Evolutionary conservation across 495 filamentous ascomycete genomes (phyloP).

Genomic region (Daldinia loculata): DNA sequence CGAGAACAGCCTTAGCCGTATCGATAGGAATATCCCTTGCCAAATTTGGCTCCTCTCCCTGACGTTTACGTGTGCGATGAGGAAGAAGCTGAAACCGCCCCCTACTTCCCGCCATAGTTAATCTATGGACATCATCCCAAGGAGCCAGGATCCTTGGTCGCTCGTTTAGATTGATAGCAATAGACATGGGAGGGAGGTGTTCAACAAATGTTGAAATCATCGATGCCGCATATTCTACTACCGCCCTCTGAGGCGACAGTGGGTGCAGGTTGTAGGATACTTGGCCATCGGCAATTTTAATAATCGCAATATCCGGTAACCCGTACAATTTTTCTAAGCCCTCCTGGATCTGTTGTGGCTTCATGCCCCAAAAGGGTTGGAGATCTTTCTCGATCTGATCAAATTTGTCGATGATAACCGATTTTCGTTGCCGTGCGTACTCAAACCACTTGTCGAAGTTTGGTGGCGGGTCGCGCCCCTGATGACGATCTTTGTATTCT

Average conservation of each 20-base stretch:
- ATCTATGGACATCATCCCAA: slow-evolving; percentile 57
- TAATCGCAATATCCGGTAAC: slow-evolving; percentile 41
- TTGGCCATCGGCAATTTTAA: slow-evolving; percentile 60
- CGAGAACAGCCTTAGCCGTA: neutral
- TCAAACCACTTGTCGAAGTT: slow-evolving; percentile 79
- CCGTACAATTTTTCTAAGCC: slow-evolving; percentile 41
- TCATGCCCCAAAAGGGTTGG: slow-evolving; percentile 75
- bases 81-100: slow-evolving; percentile 37
- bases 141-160: slow-evolving; percentile 79
- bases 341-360: slow-evolving; percentile 66
- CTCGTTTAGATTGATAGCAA: slow-evolving; percentile 82
- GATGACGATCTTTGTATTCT: slow-evolving; percentile 66
- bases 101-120: slow-evolving; percentile 48
- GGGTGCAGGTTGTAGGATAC: slow-evolving; percentile 55
- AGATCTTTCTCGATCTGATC: slow-evolving; percentile 76
- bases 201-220: slow-evolving; percentile 75
- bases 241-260: slow-evolving; percentile 57
- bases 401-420: slow-evolving; percentile 77
- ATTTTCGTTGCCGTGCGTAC: slow-evolving; percentile 69
- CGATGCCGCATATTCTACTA: slow-evolving; percentile 67
- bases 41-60: slow-evolving; percentile 36
- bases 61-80: slow-evolving; percentile 50
- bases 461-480: slow-evolving; percentile 64
- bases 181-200: slow-evolving; percentile 79
- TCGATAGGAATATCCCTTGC: slow-evolving; percentile 10